phyloP scores from a whole-genome alignment of 345 rosid genomes.

The Camelina sativa region DNA sequence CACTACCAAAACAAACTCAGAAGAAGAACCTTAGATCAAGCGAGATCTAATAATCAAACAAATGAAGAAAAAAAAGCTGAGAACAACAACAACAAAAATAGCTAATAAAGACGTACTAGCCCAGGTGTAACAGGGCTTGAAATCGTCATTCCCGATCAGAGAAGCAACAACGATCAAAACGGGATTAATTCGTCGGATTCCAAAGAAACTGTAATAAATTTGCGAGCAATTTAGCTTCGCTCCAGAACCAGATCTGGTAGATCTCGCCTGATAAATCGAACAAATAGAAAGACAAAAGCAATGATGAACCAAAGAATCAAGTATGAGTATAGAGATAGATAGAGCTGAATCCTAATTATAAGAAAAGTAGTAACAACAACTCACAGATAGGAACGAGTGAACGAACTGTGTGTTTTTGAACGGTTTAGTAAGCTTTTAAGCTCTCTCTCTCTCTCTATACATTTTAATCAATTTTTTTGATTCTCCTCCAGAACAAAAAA shows the following conservation, averaged over 20 bases:
- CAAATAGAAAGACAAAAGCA: slow-evolving; percentile 17
- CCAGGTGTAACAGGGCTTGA: slow-evolving; percentile 67
- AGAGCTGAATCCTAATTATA: not conserved
- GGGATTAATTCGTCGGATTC: slow-evolving; percentile 16
- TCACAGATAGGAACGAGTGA: slow-evolving; percentile 12
- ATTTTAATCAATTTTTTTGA: not conserved
- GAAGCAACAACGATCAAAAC: slow-evolving; percentile 14
- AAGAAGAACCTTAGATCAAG: slow-evolving; percentile 10
- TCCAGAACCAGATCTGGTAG: slow-evolving; percentile 43
- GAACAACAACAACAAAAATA: not conserved
- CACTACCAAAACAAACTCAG: not conserved
- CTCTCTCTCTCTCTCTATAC: not conserved
- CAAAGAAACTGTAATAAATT: slow-evolving; percentile 28
- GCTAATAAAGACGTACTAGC: slow-evolving; percentile 56
- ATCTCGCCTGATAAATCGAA: slow-evolving; percentile 18
- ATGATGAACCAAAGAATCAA: not conserved
- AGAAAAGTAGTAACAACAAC: not conserved
- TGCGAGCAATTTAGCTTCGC: slow-evolving; percentile 5
- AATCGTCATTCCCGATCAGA: slow-evolving; percentile 51
- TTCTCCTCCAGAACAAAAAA: not conserved
- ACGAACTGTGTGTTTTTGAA: not conserved
- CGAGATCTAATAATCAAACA: slow-evolving; percentile 26
- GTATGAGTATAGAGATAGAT: not conserved
- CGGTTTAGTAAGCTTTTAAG: slow-evolving; percentile 12
- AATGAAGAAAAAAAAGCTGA: not conserved